These are phyloP conservation scores for Aspergillus avenaceus DNA, from an alignment of 495 filamentous ascomycete species.

Conservation along the genomic window DNA sequence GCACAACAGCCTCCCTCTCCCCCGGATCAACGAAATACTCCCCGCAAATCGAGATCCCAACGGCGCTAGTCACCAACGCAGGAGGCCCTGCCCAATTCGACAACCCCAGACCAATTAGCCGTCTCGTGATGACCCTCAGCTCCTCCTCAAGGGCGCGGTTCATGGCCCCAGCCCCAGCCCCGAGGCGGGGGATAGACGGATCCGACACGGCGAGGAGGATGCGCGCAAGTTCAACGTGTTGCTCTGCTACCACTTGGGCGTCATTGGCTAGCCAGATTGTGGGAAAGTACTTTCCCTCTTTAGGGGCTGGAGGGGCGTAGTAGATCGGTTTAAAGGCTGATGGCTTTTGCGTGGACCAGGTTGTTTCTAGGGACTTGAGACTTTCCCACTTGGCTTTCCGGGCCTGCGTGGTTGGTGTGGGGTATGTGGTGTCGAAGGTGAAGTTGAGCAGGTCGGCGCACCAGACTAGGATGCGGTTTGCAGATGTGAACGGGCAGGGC, in stretches of 20 bases:
- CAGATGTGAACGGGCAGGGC: conserved; percentile 23
- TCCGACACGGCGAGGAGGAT: conserved; percentile 33
- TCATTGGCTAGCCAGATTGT: conserved; percentile 28
- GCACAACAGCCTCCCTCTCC: conserved; percentile 16
- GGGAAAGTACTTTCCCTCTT: conserved; percentile 20
- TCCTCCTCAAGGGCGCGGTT: conserved; percentile 9
- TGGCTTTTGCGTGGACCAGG: conserved; percentile 2
- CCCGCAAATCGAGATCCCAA: conserved; percentile 23
- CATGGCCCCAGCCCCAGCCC: conserved; percentile 15
- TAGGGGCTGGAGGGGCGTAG: conserved; percentile 8
- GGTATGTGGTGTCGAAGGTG: conserved; percentile 18
- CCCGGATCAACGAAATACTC: conserved; percentile 14
- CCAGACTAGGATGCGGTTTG: conserved; percentile 23
- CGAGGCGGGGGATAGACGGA: conserved; percentile 26
- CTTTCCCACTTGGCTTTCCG: background rate
- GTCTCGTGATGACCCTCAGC: conserved; percentile 7
- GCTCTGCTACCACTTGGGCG: conserved; percentile 25
- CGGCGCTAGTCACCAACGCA: conserved; percentile 12
- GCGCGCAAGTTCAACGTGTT: conserved; percentile 30
- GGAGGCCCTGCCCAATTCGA: conserved; percentile 15
- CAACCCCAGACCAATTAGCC: conserved; percentile 16
- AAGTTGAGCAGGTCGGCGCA: conserved; percentile 23
- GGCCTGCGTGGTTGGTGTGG: background rate
- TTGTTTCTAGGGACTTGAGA: background rate
- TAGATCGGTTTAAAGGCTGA: conserved; percentile 14